Evolutionary conservation across 495 filamentous ascomycete genomes (phyloP).

Genomic region (Penicillium egyptiacum): DNA sequence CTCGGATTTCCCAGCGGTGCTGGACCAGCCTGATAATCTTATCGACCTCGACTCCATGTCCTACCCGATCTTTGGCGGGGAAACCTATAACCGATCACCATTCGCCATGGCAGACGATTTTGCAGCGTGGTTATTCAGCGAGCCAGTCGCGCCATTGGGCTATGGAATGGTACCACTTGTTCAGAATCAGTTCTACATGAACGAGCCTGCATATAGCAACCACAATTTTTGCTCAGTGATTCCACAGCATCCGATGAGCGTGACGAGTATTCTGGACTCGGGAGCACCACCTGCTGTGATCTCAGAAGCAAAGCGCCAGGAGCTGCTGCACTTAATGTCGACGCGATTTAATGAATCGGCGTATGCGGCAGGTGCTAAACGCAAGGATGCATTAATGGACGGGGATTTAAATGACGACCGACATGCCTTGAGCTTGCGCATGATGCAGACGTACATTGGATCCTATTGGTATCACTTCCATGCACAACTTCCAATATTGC

Average conservation of each 20-base stretch:
- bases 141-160: constrained; percentile 43
- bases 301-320: constrained; percentile 82
- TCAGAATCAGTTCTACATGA: constrained; percentile 42
- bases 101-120: constrained; percentile 91
- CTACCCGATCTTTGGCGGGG: constrained; percentile 81
- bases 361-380: constrained; percentile 68
- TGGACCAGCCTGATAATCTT: constrained; percentile 23
- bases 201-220: constrained; percentile 41
- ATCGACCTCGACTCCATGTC: constrained; percentile 62
- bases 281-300: constrained; percentile 74
- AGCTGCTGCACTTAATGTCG: constrained; percentile 82
- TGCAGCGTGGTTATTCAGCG: constrained; percentile 86
- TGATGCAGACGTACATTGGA: constrained; percentile 93
- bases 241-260: constrained; percentile 78
- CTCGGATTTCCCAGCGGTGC: constrained; percentile 23
- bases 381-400: constrained; percentile 74
- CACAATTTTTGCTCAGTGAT: constrained; percentile 39
- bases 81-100: constrained; percentile 80
- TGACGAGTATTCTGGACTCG: constrained; percentile 85
- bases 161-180: constrained; percentile 43
- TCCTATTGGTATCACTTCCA: constrained; percentile 97
- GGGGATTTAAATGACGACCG: constrained; percentile 69
- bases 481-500: constrained; percentile 89
- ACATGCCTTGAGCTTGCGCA: constrained; percentile 83
- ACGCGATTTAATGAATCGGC: constrained; percentile 79